Conservation (phyloP, 805 yeast species). For the Priceomyces carsonii region DNA sequence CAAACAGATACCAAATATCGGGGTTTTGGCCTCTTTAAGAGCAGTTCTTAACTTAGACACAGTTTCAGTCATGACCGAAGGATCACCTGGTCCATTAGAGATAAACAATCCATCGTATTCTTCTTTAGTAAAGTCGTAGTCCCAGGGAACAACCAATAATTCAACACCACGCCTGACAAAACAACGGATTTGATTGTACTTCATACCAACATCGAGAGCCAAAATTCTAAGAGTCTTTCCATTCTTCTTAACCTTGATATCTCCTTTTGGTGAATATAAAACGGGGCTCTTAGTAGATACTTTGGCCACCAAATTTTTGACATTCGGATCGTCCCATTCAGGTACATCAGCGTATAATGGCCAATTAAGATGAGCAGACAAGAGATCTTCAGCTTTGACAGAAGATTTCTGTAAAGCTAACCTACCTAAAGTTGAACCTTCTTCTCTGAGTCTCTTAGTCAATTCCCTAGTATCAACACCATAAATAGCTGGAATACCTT, state of each 20-base stretch:
- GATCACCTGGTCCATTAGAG: slow-evolving; percentile 99
- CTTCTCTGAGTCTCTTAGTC: slow-evolving; percentile 88
- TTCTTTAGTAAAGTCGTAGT: slow-evolving; percentile 79
- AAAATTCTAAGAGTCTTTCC: slow-evolving; percentile 81
- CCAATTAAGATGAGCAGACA: slow-evolving; percentile 49
- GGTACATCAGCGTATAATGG: slow-evolving; percentile 64
- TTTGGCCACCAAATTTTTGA: slow-evolving; percentile 84
- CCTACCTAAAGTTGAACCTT: slow-evolving; percentile 93
- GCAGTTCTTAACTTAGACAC: slow-evolving; percentile 60
- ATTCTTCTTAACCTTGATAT: slow-evolving; percentile 54
- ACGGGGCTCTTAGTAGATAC: slow-evolving; percentile 82
- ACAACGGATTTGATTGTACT: slow-evolving; percentile 96
- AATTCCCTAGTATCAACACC: slow-evolving; percentile 97
- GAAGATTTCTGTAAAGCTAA: slow-evolving; percentile 58
- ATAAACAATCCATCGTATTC: slow-evolving; percentile 92
- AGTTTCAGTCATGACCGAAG: slow-evolving; percentile 75
- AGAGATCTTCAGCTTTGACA: slow-evolving; percentile 29
- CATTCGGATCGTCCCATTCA: slow-evolving; percentile 93
- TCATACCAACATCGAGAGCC: slow-evolving; percentile 97
- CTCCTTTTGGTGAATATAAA: slow-evolving; percentile 68
- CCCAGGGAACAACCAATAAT: slow-evolving; percentile 93
- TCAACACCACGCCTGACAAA: slow-evolving; percentile 96
- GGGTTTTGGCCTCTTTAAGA: slow-evolving; percentile 69
- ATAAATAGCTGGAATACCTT: slow-evolving; percentile 92
- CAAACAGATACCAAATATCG: slow-evolving; percentile 95